Evolutionary conservation across 192 early-diverging fungal genomes (phyloP).

Genomic region (Backusella sp.): DNA sequence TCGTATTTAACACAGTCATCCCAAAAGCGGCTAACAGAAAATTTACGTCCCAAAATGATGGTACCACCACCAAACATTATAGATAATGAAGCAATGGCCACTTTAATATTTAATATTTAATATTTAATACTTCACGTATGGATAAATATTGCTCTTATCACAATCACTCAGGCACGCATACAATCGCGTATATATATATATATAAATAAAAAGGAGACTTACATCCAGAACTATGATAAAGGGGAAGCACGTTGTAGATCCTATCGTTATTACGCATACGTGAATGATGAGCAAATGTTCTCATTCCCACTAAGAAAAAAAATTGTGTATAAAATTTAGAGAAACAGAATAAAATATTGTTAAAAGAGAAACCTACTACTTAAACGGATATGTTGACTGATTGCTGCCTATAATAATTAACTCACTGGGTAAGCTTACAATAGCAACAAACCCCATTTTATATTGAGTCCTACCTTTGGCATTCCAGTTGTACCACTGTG

Average conservation of each 20-base stretch:
- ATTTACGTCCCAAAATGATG: slow-evolving; percentile 54
- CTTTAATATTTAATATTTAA: slow-evolving; percentile 4
- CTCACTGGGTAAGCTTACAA: background rate
- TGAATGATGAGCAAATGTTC: background rate
- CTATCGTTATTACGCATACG: slow-evolving; percentile 29
- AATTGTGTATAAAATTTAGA: background rate
- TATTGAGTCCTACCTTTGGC: slow-evolving; percentile 42
- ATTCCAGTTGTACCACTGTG: slow-evolving; percentile 62
- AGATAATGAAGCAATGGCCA: slow-evolving; percentile 26
- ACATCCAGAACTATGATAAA: slow-evolving; percentile 64
- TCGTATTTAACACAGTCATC: slow-evolving; percentile 46
- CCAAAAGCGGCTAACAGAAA: slow-evolving; percentile 49
- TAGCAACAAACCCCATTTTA: background rate
- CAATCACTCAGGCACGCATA: background rate
- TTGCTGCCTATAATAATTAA: slow-evolving; percentile 34
- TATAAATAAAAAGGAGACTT: slow-evolving; percentile 13
- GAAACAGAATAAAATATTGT: background rate
- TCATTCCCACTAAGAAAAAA: background rate
- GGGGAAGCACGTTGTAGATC: slow-evolving; percentile 58
- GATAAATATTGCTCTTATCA: background rate
- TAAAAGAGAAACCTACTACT: slow-evolving; percentile 19
- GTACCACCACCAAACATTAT: slow-evolving; percentile 39
- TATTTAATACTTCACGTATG: background rate
- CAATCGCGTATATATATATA: too few species aligned
- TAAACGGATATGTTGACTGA: slow-evolving; percentile 46